phyloP scores from a whole-genome alignment of 495 filamentous ascomycete species.

The Hyaloscypha bicolor region DNA sequence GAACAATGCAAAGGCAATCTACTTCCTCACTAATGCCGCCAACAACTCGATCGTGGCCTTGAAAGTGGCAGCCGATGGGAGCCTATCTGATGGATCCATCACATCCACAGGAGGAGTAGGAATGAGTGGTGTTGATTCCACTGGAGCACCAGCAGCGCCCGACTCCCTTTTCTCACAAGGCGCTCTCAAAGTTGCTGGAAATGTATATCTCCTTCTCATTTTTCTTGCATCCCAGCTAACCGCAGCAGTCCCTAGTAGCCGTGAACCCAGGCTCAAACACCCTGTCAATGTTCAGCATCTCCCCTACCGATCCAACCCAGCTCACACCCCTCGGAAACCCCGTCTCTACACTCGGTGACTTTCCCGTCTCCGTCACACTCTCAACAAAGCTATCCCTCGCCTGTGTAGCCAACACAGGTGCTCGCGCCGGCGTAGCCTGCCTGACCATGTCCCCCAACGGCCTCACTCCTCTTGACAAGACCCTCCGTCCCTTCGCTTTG shows the following conservation, averaged over 20 bases:
- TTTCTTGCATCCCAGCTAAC: slow-evolving; percentile 12
- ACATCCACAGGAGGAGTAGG: slow-evolving; percentile 45
- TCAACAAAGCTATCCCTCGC: slow-evolving; percentile 48
- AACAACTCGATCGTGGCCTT: slow-evolving; percentile 51
- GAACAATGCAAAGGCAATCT: slow-evolving; percentile 47
- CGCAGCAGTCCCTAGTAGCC: slow-evolving; percentile 48
- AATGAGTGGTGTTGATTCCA: slow-evolving; percentile 35
- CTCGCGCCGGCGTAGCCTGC: slow-evolving; percentile 56
- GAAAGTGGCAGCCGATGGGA: slow-evolving; percentile 46
- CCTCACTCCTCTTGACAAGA: slow-evolving; percentile 42
- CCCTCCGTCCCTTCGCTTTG: slow-evolving; percentile 46
- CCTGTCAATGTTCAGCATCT: slow-evolving; percentile 55
- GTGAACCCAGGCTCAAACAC: slow-evolving; percentile 66
- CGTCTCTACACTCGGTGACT: slow-evolving; percentile 50
- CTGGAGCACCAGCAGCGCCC: slow-evolving; percentile 42
- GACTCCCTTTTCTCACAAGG: slow-evolving; percentile 57
- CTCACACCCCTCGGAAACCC: slow-evolving; percentile 48
- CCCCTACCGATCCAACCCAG: slow-evolving; percentile 43
- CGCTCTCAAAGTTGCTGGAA: slow-evolving; percentile 47
- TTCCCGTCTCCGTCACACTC: slow-evolving; percentile 58
- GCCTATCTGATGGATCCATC: slow-evolving; percentile 39
- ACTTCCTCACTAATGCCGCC: slow-evolving; percentile 52
- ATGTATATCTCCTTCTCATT: slow-evolving; percentile 41
- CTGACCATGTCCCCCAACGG: slow-evolving; percentile 41
- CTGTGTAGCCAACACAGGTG: slow-evolving; percentile 58